phyloP scores from a whole-genome alignment of 2,329 filamentous ascomycete species.

The Aspergillus luchuensis region DNA sequence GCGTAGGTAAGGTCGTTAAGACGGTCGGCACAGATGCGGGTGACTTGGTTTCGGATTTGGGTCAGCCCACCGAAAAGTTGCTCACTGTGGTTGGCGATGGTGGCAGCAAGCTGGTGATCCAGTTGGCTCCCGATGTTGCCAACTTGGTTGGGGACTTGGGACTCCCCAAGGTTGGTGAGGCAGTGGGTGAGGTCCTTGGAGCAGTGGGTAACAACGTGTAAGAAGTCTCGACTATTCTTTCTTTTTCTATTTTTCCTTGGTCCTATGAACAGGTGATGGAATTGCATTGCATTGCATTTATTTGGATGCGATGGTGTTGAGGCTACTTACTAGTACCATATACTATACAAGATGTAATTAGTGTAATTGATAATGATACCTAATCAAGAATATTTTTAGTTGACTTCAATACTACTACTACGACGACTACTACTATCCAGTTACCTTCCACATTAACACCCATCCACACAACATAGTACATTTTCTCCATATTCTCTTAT shows the following conservation, averaged over 20 bases:
- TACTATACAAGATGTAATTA: neutral
- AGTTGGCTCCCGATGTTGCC: constrained; percentile 26
- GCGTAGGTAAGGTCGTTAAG: constrained; percentile 23
- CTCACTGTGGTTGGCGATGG: constrained; percentile 30
- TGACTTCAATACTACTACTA: too few species aligned
- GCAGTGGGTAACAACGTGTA: constrained; percentile 8
- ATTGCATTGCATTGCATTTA: too few species aligned
- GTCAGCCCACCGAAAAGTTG: constrained; percentile 22
- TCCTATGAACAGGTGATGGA: neutral
- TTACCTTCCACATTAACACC: neutral
- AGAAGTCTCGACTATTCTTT: constrained; percentile 1
- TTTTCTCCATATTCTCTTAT: too few species aligned
- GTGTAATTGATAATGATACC: neutral
- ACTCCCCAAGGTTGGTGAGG: neutral
- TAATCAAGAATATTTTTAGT: neutral
- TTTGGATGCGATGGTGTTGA: too few species aligned
- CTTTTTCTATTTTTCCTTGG: neutral
- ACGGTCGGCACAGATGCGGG: constrained; percentile 18
- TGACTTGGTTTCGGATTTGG: constrained; percentile 24
- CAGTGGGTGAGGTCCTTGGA: constrained; percentile 5
- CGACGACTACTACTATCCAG: too few species aligned
- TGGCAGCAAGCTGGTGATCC: constrained; percentile 23
- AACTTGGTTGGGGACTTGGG: constrained; percentile 13
- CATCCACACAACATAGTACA: neutral
- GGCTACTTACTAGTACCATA: neutral